Evolutionary conservation across 1,284 basidiomycete genomes (phyloP).

Genomic region (Puccinia polysora): DNA sequence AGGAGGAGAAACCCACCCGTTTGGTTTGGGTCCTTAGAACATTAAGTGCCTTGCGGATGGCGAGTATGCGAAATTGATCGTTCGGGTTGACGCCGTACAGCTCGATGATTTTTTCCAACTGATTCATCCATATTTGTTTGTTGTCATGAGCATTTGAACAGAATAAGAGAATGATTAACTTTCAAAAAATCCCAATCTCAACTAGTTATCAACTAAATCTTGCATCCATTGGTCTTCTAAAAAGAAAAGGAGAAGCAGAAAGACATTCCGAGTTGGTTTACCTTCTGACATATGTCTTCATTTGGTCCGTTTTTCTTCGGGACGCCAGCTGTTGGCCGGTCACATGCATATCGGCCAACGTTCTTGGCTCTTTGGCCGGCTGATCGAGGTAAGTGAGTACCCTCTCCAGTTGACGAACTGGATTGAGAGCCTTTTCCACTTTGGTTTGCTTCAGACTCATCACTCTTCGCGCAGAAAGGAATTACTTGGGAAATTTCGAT

Average conservation of each 20-base stretch:
- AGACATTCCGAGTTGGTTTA: no score
- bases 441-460: slow-evolving; percentile 1
- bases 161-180: no score
- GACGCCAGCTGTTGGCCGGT: neutral
- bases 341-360: neutral
- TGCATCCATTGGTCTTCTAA: no score
- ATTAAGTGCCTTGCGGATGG: neutral
- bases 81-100: slow-evolving; percentile 1
- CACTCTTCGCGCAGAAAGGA: neutral
- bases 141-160: neutral
- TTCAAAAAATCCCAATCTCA: no score
- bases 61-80: slow-evolving; percentile 20
- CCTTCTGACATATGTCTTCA: slow-evolving; percentile 29
- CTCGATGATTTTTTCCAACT: slow-evolving; percentile 28
- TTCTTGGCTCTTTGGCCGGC: neutral
- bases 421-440: neutral
- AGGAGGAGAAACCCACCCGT: slow-evolving; percentile 9
- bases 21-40: slow-evolving; percentile 17
- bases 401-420: no score
- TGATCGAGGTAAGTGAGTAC: neutral
- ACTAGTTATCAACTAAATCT: no score
- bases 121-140: neutral
- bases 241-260: neutral
- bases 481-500: no score
- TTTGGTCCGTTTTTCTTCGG: slow-evolving; percentile 19